phyloP scores from a whole-genome alignment of 768 basidiomycete species.

The Mycena vitilis region DNA sequence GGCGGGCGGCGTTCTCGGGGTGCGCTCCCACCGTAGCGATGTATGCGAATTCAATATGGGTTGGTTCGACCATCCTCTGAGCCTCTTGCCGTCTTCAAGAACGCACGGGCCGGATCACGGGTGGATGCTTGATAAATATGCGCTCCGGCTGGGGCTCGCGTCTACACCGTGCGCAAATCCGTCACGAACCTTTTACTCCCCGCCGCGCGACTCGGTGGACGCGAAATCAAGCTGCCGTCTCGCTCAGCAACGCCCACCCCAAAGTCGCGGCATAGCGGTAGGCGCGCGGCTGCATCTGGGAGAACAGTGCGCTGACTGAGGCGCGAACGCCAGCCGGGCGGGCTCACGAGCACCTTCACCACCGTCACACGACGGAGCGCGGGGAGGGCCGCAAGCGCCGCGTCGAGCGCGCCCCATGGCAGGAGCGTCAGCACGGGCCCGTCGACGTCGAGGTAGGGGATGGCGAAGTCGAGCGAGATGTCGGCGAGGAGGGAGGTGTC shows the following conservation, averaged over 20 bases:
- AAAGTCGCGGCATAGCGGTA: constrained; percentile 26
- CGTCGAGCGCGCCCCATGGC: constrained; percentile 21
- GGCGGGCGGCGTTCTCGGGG: no score
- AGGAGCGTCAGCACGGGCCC: constrained; percentile 17
- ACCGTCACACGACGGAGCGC: constrained; percentile 20
- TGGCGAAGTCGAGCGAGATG: constrained; percentile 30
- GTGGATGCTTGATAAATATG: no score
- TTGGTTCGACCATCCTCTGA: no score
- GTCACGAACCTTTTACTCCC: constrained; percentile 18
- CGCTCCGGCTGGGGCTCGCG: no score
- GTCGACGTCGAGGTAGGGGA: constrained; percentile 33
- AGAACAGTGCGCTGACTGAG: constrained; percentile 28
- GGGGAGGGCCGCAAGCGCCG: constrained; percentile 21
- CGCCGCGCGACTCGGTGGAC: constrained; percentile 24
- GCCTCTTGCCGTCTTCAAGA: no score
- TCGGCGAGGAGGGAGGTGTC: constrained; percentile 14
- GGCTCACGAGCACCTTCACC: constrained; percentile 31
- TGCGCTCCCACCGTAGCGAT: no score
- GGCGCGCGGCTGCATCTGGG: constrained; percentile 10
- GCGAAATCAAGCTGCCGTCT: neutral
- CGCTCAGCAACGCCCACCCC: neutral
- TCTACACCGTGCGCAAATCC: neutral
- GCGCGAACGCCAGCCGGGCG: constrained; percentile 28
- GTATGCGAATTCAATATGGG: no score
- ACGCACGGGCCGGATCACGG: no score